Evolutionary conservation across 1,284 basidiomycete genomes (phyloP), one percentile per base, ranked within the genome.

Genomic region (Entoloma clypeatum): DNA sequence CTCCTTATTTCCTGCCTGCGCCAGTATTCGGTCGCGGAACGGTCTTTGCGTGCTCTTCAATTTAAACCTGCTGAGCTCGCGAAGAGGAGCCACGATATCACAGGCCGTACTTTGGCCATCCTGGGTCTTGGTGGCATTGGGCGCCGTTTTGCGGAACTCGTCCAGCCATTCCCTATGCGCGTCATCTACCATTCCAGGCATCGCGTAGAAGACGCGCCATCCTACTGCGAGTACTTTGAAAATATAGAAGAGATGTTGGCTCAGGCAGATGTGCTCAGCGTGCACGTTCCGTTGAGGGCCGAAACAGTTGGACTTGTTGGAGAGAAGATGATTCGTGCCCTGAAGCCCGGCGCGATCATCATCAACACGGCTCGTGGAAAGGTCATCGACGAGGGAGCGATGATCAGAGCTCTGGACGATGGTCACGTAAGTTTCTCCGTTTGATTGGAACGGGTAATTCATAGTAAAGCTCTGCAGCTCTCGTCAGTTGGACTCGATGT

Each of bases 81-180:
- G 67, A 74, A 28, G 45, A 69, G 24, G 65, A 74, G 55, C 60
- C 77, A 81, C 54, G 92, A 96, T 59, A 73, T 90, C 18, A 84
- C 86, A 10, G 79, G 79, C 2, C 83, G 81, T 57, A 87, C 86
- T 2, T 65, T 95, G 28, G 92, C 85, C 3, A 86, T 95, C 53
- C 75, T 96, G 21, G 92, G 93, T 0, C 79, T 95, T 33, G 93
- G 93, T 23, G 92, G 92, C 1, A 95, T 95, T 56, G 93, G 92
- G 0, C 56, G 75, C 37, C 79, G 79, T 27, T 67, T 87, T 18
- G 85, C 84, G 0, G 73, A 81, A 49, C 69, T 87, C 42, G 78
- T 70, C 0, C 80, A 77, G 39, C 78, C 80, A 1, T 88, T 92
- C 63, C 86, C 84, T 9, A 93, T 95, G 92, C 79, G 89, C 40